These are phyloP conservation scores for Gynochthodes officinalis DNA, from an alignment of 257 asterid genomes.

Conservation along the genomic window DNA sequence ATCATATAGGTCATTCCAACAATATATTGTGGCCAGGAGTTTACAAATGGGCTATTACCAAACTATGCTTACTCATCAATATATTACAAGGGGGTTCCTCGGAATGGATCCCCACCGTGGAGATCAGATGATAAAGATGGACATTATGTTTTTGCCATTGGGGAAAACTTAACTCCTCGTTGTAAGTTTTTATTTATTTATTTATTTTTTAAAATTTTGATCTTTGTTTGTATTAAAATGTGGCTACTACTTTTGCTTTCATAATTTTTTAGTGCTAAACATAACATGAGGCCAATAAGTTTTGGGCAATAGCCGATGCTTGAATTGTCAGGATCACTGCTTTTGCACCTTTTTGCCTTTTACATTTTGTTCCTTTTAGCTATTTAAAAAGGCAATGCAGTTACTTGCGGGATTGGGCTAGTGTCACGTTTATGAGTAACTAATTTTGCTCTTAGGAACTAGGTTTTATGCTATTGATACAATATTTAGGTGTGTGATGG, in stretches of 20 bases:
- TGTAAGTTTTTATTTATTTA: slow-evolving; percentile 48
- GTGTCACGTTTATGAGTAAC: too few species aligned
- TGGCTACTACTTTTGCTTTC: too few species aligned
- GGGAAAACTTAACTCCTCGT: slow-evolving; percentile 86
- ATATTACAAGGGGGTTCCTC: slow-evolving; percentile 67
- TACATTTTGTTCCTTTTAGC: neutral
- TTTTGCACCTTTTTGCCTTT: neutral
- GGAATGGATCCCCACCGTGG: slow-evolving; percentile 80
- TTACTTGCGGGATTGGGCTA: neutral
- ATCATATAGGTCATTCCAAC: slow-evolving; percentile 65
- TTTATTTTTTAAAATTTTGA: too few species aligned
- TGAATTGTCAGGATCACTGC: neutral
- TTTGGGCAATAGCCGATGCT: neutral
- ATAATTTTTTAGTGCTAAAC: neutral
- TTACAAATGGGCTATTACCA: slow-evolving; percentile 42
- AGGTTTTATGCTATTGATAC: too few species aligned
- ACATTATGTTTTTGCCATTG: slow-evolving; percentile 64
- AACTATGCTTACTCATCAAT: slow-evolving; percentile 71
- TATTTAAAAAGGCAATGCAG: neutral
- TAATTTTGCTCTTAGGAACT: neutral
- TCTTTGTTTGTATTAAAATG: too few species aligned
- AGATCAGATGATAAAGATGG: slow-evolving; percentile 89
- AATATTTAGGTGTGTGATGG: neutral
- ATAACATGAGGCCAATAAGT: neutral
- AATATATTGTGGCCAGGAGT: slow-evolving; percentile 58